Evolutionary conservation across 208 protist species (phyloP).

Genomic region (Balamuthia mandrillaris): DNA sequence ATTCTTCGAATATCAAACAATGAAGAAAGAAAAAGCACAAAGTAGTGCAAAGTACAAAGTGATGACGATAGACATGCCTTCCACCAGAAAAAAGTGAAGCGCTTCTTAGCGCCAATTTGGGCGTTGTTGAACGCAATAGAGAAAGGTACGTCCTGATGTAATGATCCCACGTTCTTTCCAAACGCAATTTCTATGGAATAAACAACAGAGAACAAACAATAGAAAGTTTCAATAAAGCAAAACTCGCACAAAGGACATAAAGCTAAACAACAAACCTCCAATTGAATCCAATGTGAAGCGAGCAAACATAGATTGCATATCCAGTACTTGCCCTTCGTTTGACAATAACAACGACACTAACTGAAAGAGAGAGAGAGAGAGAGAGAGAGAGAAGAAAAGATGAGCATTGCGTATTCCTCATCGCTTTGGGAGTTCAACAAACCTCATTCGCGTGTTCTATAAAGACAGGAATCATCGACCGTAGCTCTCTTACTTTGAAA

Average conservation of each 20-base stretch:
- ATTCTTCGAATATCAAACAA: background rate
- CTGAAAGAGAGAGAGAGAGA: background rate
- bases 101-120: background rate
- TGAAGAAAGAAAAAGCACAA: background rate
- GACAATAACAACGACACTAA: background rate
- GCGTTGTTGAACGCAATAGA: constrained; percentile 34
- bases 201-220: background rate
- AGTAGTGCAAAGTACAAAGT: background rate
- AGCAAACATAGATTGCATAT: constrained; percentile 25
- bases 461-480: background rate
- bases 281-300: constrained; percentile 31
- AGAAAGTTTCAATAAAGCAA: too few species aligned
- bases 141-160: background rate
- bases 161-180: constrained; percentile 18
- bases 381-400: background rate
- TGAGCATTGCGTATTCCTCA: background rate
- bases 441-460: background rate
- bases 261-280: background rate
- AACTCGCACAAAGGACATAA: background rate
- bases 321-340: background rate
- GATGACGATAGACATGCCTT: background rate
- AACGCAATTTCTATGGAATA: constrained; percentile 20
- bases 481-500: constrained; percentile 5
- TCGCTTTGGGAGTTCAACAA: background rate
- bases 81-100: constrained; percentile 15